Evolutionary conservation across 2,329 filamentous ascomycete species (phyloP), one percentile per base, ranked within the genome.

Genomic region (Fusarium clavum): DNA sequence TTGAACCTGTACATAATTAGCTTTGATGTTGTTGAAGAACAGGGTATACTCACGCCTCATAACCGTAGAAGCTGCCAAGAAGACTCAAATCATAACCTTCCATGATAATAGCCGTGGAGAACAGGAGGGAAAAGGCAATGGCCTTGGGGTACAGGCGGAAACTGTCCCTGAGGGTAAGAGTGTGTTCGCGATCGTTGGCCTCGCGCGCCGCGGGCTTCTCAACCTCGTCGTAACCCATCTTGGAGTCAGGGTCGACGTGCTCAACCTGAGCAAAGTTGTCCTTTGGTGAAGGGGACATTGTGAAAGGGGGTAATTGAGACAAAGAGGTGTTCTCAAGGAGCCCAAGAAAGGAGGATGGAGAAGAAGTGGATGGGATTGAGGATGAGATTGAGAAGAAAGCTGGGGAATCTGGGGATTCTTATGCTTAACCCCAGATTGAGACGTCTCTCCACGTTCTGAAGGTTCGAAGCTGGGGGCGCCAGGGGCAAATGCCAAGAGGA

Each of bases 61-160:
- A 64, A 13, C 59, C 61, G 38, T 64, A 64, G 16, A 64, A 64
- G 3, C 49, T 64, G 2, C 59, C 59, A 22, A 64, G 22, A 34
- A 64, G 40, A 32, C 59, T 64, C 81, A 69, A 82, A 78, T 22
- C 80, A 14, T 64, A 64, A n/a, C 61, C 79, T 30, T 81, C 80
- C 80, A 81, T 81, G 66, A 81, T 71, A 30, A 81, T 77, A 13
- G 78, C 79, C 0, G 79, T 75, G 4, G 80, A 81, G 47, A 81
- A 73, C 43, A 81, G 74, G 27, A 80, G 61, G 46, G 79, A 81
- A 77, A 79, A 81, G 29, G 76, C 57, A 29, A 76, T 78, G 5
- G 80, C 80, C 40, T 77, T 80, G 25, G 67, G 71, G 53, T 81
- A 85, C 5, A 83, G 74, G 55, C 76, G 80, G 55, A 84, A 73